A percentile compares a stretch with the other conserved stretches of the same genome.
phyloP scores from a whole-genome alignment of 768 basidiomycete genomes.

The Termitomyces sp. region DNA sequence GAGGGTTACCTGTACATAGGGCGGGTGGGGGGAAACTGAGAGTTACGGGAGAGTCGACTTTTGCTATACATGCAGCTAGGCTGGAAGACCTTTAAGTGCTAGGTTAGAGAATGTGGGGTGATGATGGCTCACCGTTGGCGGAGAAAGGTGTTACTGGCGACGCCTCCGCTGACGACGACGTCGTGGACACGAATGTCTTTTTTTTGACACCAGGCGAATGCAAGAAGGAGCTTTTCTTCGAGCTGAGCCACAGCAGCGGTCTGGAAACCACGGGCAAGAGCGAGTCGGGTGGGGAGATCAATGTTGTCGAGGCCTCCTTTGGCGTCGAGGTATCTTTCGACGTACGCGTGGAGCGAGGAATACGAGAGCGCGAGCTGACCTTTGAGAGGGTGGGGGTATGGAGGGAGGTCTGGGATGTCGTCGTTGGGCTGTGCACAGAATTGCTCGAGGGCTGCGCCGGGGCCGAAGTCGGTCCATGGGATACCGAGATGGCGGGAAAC shows the following conservation, averaged over 20 bases:
- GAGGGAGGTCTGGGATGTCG: conserved; percentile 27
- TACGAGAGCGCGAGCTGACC: conserved; percentile 73
- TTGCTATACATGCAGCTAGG: conserved; percentile 26
- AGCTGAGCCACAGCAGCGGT: conserved; percentile 67
- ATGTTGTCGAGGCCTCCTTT: conserved; percentile 41
- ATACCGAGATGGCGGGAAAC: conserved; percentile 69
- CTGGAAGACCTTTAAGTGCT: conserved; percentile 19
- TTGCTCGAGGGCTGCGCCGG: conserved; percentile 79
- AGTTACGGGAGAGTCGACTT: conserved; percentile 29
- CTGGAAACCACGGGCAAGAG: conserved; percentile 73
- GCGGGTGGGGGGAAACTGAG: conserved; percentile 73
- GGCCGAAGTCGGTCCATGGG: conserved; percentile 58
- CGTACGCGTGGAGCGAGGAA: conserved; percentile 68
- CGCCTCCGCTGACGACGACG: conserved; percentile 88
- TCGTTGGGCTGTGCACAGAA: conserved; percentile 46
- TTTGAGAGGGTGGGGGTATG: conserved; percentile 47
- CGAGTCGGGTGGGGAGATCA: conserved; percentile 34
- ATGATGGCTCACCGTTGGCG: conserved; percentile 49
- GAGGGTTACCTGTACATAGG: conserved; percentile 71
- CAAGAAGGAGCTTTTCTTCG: conserved; percentile 67
- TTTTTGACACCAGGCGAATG: conserved; percentile 39
- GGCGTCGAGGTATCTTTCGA: conserved; percentile 53
- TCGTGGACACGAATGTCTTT: conserved; percentile 45
- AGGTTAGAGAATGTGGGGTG: neutral
- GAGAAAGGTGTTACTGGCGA: conserved; percentile 81